These are phyloP conservation scores for Candida mattraensis DNA, from an alignment of 805 yeast genomes.

Conservation along the genomic window DNA sequence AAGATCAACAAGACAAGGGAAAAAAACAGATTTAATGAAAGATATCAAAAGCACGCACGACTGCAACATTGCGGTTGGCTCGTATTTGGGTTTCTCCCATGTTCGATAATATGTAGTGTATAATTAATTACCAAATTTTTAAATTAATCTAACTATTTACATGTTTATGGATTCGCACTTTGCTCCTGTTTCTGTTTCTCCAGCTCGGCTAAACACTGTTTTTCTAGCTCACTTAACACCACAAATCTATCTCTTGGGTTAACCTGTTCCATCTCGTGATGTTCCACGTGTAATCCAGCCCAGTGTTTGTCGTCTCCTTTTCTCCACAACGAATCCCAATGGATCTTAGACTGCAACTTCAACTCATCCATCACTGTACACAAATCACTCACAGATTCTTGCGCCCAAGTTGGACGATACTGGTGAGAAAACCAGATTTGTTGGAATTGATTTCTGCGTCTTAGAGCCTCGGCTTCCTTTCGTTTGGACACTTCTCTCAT, in stretches of 20 bases:
- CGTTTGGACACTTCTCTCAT: conserved; percentile 64
- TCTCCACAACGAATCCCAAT: conserved; percentile 89
- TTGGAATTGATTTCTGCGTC: conserved; percentile 74
- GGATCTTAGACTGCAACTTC: conserved; percentile 48
- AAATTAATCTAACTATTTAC: conserved; percentile 6
- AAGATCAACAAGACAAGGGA: no score
- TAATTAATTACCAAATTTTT: not conserved
- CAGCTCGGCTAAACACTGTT: conserved; percentile 28
- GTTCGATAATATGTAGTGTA: not conserved
- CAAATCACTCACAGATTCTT: conserved; percentile 88
- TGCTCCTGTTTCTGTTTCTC: conserved; percentile 4
- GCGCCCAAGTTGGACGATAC: conserved; percentile 86
- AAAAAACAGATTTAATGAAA: no score
- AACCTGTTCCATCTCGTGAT: conserved; percentile 54
- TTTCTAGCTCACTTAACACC: conserved; percentile 59
- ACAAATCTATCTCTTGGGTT: conserved; percentile 68
- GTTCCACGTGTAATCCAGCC: conserved; percentile 58
- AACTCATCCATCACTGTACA: conserved; percentile 66
- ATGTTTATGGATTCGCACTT: conserved; percentile 6
- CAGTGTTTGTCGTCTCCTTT: conserved; percentile 78
- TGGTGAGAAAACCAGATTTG: conserved; percentile 86
- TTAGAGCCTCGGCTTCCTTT: conserved; percentile 61
- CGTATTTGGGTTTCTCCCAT: no score
- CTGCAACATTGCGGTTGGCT: no score
- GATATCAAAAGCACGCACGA: no score